Percentiles rank a stretch among this genome's conserved stretches.
phyloP scores from a whole-genome alignment of 208 protist species.

The Sergeia podlipaevii region DNA sequence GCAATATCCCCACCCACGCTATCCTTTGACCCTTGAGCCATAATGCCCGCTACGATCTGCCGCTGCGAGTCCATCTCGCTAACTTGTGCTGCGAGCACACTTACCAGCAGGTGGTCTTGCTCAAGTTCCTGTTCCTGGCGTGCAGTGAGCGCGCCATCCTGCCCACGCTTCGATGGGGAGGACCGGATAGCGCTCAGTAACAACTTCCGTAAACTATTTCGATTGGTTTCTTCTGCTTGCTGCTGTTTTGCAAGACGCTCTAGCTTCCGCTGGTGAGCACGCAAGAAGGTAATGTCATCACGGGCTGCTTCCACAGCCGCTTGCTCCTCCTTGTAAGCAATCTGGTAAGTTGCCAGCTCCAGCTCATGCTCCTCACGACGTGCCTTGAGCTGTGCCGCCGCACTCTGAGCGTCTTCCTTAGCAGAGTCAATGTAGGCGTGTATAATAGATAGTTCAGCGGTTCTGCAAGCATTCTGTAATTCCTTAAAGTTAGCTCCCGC shows the following conservation, averaged over 20 bases:
- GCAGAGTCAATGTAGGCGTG: constrained; percentile 21
- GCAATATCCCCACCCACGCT: no score
- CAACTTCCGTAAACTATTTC: constrained; percentile 34
- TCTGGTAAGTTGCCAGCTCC: constrained; percentile 65
- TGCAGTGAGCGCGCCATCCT: neutral
- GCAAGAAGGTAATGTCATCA: constrained; percentile 20
- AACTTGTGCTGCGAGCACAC: constrained; percentile 4
- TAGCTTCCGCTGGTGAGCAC: constrained; percentile 25
- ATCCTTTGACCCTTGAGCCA: no score
- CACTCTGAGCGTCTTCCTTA: constrained; percentile 13
- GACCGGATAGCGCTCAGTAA: constrained; percentile 16
- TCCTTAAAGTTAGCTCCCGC: constrained; percentile 10
- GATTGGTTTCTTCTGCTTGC: constrained; percentile 30
- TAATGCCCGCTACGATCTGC: constrained; percentile 4
- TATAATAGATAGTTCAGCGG: constrained; percentile 30
- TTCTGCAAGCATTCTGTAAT: constrained; percentile 22
- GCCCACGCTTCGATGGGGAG: constrained; percentile 8
- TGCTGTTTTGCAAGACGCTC: constrained; percentile 51
- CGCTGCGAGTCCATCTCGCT: constrained; percentile 7
- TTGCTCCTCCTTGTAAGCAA: constrained; percentile 72
- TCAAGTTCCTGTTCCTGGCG: constrained; percentile 5
- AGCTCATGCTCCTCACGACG: constrained; percentile 44
- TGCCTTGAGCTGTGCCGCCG: constrained; percentile 21
- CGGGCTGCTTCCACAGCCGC: constrained; percentile 44
- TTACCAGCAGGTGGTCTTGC: constrained; percentile 5